Evolutionary conservation across 2,329 filamentous ascomycete species (phyloP).

Genomic region (Diaporthe caulivora): DNA sequence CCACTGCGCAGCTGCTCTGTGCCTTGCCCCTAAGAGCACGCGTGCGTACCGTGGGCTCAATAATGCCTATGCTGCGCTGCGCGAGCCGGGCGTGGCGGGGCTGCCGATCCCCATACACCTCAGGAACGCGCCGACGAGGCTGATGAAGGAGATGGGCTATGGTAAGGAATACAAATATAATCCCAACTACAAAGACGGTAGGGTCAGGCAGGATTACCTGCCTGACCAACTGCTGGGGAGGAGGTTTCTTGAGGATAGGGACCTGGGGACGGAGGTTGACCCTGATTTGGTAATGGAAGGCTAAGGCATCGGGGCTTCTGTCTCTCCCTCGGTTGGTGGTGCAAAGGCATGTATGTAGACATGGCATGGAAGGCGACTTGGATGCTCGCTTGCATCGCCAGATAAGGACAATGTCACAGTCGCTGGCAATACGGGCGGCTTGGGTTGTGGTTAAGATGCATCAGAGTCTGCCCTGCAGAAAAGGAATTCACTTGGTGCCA

Average conservation of each 20-base stretch:
- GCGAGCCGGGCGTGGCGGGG: slow-evolving; percentile 85
- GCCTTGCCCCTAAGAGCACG: slow-evolving; percentile 87
- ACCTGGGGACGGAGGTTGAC: slow-evolving; percentile 85
- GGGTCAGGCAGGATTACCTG: slow-evolving; percentile 90
- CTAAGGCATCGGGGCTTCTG: background rate
- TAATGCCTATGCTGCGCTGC: slow-evolving; percentile 82
- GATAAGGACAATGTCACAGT: too few species aligned
- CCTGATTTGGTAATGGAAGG: slow-evolving; percentile 67
- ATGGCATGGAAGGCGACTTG: background rate
- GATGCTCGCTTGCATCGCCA: background rate
- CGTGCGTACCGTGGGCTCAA: slow-evolving; percentile 85
- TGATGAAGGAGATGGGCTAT: slow-evolving; percentile 95
- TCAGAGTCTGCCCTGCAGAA: too few species aligned
- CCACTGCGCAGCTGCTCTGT: slow-evolving; percentile 86
- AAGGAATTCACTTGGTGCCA: too few species aligned
- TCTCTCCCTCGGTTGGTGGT: background rate
- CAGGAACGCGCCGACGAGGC: slow-evolving; percentile 88
- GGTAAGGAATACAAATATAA: slow-evolving; percentile 97
- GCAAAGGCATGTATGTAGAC: background rate
- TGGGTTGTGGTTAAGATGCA: too few species aligned
- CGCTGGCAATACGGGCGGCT: background rate
- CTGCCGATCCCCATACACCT: slow-evolving; percentile 89
- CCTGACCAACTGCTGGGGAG: slow-evolving; percentile 80
- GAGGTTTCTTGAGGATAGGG: slow-evolving; percentile 81
- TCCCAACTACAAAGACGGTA: slow-evolving; percentile 86